phyloP scores from a whole-genome alignment of 1,139 yeast species.

The Casaregolazyma suthepensis region DNA sequence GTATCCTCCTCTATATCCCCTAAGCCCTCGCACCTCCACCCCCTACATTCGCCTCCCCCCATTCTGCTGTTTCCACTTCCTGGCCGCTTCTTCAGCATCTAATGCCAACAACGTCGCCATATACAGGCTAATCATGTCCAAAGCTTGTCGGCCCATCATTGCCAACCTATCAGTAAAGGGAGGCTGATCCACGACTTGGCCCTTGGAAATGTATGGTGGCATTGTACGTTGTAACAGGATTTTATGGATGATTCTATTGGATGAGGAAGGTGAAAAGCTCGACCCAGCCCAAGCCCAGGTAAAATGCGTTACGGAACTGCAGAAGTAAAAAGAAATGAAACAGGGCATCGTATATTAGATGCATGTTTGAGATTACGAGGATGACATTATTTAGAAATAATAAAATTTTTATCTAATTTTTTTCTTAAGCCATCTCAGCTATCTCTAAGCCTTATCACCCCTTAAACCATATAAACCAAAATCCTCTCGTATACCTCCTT shows the following conservation, averaged over 20 bases:
- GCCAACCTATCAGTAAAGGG: conserved; percentile 8
- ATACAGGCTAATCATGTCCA: conserved; percentile 12
- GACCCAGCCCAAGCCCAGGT: not conserved
- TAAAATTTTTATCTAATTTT: no score
- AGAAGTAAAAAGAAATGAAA: no score
- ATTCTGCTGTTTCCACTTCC: conserved; percentile 7
- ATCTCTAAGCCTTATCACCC: not conserved
- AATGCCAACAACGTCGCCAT: conserved; percentile 12
- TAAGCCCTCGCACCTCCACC: no score
- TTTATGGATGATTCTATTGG: not conserved
- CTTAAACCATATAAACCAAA: not conserved
- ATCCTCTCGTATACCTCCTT: not conserved
- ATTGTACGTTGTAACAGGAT: not conserved
- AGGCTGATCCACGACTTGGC: conserved; percentile 8
- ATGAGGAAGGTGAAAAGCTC: not conserved
- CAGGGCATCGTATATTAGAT: not conserved
- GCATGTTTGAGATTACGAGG: not conserved
- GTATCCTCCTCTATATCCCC: no score
- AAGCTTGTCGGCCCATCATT: conserved; percentile 4
- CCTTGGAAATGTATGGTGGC: conserved; percentile 12
- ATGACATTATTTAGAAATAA: no score
- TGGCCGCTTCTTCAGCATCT: conserved; percentile 12
- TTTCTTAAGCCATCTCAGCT: not conserved
- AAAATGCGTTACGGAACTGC: not conserved
- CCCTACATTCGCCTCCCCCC: not conserved